Percentiles rank a stretch among this genome's conserved stretches.
Conservation (phyloP, 2,329 filamentous ascomycete species). For the Pseudogymnoascus sp. region DNA sequence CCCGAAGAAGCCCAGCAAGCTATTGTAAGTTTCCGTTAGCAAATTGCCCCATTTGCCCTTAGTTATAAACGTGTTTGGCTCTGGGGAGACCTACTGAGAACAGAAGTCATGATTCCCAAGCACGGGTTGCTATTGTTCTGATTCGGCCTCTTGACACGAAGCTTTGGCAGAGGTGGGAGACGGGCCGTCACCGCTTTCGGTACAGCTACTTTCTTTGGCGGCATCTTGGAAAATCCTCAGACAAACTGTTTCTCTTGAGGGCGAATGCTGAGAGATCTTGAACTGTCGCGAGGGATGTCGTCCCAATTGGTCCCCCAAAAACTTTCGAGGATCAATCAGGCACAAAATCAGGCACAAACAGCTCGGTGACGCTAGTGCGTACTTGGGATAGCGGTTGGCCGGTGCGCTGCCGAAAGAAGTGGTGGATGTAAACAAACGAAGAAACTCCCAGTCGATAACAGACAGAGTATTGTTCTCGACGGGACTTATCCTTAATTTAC, state of each 20-base stretch:
- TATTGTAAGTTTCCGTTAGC: constrained; percentile 29
- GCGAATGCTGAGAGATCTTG: constrained; percentile 2
- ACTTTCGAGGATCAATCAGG: constrained; percentile 15
- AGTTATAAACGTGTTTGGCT: constrained; percentile 10
- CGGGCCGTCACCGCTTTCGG: constrained; percentile 28
- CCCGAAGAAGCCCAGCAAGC: constrained; percentile 80
- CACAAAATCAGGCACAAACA: not conserved
- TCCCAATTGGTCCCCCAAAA: constrained; percentile 9
- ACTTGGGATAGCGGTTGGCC: constrained; percentile 10
- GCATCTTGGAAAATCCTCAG: constrained; percentile 21
- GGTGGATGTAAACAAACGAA: constrained; percentile 7
- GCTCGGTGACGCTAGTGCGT: constrained; percentile 13
- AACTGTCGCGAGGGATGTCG: not conserved
- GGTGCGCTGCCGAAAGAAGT: constrained; percentile 4
- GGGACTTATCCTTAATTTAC: not conserved
- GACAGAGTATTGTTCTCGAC: not conserved
- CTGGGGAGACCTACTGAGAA: constrained; percentile 46
- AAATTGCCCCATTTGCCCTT: not conserved
- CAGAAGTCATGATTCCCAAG: constrained; percentile 56
- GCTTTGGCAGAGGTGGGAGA: constrained; percentile 52
- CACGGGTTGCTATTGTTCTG: constrained; percentile 56
- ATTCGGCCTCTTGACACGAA: constrained; percentile 58
- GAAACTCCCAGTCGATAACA: constrained; percentile 3
- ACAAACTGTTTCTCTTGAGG: not conserved
- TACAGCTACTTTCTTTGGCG: constrained; percentile 25